A percentile compares a stretch with the other conserved stretches of the same genome.
phyloP scores from a whole-genome alignment of 1,284 basidiomycete genomes.

The Tylopilus sp. region DNA sequence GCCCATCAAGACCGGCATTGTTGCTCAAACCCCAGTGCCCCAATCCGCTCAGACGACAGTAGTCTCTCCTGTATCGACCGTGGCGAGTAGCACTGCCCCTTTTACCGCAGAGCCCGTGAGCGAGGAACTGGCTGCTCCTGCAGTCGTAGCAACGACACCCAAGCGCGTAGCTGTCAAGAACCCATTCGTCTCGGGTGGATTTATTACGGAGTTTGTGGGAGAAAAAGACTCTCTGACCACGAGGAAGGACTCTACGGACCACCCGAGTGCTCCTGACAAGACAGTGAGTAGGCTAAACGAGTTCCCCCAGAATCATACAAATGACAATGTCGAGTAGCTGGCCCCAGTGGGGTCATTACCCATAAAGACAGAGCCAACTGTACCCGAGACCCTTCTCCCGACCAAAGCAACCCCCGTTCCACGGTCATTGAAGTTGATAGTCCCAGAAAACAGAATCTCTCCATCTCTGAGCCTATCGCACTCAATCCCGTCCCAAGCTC shows the following conservation, averaged over 20 bases:
- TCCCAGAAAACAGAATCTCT: conserved; percentile 13
- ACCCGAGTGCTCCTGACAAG: conserved; percentile 8
- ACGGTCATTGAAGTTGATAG: conserved; percentile 8
- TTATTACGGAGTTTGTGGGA: conserved; percentile 44
- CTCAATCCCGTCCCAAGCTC: conserved; percentile 13
- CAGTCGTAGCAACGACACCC: background rate
- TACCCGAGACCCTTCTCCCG: conserved; percentile 12
- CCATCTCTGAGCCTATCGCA: conserved; percentile 6
- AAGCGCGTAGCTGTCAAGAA: conserved; percentile 33
- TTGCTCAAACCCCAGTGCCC: conserved; percentile 18
- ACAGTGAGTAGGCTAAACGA: conserved; percentile 11
- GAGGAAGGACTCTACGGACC: conserved; percentile 21
- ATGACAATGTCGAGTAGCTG: conserved; percentile 10
- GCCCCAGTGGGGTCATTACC: conserved; percentile 12
- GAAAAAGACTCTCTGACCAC: conserved; percentile 22
- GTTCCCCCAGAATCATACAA: background rate
- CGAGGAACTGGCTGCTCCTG: conserved; percentile 14
- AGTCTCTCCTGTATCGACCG: conserved; percentile 22
- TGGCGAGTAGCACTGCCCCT: conserved; percentile 9
- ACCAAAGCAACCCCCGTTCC: conserved; percentile 10
- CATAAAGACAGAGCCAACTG: conserved; percentile 23
- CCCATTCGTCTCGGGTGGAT: conserved; percentile 53
- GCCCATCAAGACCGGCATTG: conserved; percentile 13
- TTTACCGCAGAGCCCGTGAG: conserved; percentile 6
- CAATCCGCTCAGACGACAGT: conserved; percentile 18